Conservation (phyloP, 805 yeast species). For the Starmera caribaea region DNA sequence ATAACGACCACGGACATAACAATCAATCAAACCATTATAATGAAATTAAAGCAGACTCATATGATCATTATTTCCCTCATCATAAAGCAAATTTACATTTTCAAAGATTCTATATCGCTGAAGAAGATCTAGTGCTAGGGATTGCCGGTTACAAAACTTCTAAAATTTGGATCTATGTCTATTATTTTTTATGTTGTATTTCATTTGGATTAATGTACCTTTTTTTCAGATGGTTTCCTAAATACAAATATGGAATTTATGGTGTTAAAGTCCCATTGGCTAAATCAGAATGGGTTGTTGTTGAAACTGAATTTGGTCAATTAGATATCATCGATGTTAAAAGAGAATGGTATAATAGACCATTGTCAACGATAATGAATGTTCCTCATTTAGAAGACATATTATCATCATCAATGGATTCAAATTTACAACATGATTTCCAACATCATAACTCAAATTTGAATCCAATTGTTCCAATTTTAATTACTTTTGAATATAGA, state of each 20-base stretch:
- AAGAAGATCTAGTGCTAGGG: conserved; percentile 90
- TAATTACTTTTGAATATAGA: conserved; percentile 71
- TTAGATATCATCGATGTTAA: conserved; percentile 48
- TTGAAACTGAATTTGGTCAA: conserved; percentile 92
- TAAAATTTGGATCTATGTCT: conserved; percentile 32
- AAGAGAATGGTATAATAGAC: conserved; percentile 56
- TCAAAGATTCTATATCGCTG: conserved; percentile 88
- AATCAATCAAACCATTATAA: conserved; percentile 10
- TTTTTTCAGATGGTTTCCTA: conserved; percentile 79
- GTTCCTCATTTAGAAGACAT: conserved; percentile 18
- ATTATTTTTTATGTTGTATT: conserved; percentile 41
- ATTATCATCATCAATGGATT: conserved; percentile 8
- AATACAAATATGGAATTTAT: conserved; percentile 53
- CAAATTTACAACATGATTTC: conserved; percentile 10
- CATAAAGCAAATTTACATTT: conserved; percentile 35
- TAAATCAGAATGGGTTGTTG: conserved; percentile 82
- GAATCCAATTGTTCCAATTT: conserved; percentile 45
- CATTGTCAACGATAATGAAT: conserved; percentile 58
- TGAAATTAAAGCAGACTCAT: conserved; percentile 23
- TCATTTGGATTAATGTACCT: conserved; percentile 71
- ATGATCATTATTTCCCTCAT: conserved; percentile 34
- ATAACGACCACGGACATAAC: conserved; percentile 13
- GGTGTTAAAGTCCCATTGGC: conserved; percentile 67
- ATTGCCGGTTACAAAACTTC: conserved; percentile 80
- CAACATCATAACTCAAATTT: conserved; percentile 1